A percentile compares a stretch with the other conserved stretches of the same genome.
Conservation (phyloP, 371 early-diverging fungal species). For the Coemansia sp. region DNA sequence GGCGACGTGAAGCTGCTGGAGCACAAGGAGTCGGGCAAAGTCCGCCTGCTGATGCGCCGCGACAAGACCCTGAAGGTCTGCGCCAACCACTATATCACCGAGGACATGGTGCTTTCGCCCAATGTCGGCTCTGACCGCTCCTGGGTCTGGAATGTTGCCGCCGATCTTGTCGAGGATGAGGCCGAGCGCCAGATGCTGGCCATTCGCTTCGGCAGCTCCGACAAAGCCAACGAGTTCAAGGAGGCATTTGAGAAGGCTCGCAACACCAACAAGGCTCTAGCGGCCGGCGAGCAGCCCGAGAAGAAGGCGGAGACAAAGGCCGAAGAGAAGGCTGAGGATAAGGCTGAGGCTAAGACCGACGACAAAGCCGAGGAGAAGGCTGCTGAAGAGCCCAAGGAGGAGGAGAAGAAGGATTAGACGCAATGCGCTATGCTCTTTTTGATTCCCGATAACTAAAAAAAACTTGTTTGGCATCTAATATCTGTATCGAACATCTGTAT, state of each 20-base stretch:
- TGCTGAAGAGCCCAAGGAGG: constrained; percentile 14
- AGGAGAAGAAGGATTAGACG: constrained; percentile 36
- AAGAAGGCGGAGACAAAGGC: constrained; percentile 22
- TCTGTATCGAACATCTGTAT: not conserved
- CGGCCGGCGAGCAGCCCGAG: constrained; percentile 20
- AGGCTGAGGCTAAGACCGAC: constrained; percentile 23
- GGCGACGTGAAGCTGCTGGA: constrained; percentile 93
- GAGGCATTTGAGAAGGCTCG: constrained; percentile 69
- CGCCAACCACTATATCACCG: constrained; percentile 92
- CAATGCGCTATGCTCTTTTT: constrained; percentile 21
- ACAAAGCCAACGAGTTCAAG: constrained; percentile 71
- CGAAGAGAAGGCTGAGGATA: constrained; percentile 26
- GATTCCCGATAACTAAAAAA: not conserved
- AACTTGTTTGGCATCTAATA: not conserved
- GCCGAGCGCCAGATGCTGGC: constrained; percentile 85
- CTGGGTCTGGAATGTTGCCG: constrained; percentile 92
- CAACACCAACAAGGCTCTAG: constrained; percentile 51
- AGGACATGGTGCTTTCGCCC: constrained; percentile 84
- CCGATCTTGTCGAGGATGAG: constrained; percentile 90
- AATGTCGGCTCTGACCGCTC: constrained; percentile 97
- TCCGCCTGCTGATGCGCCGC: constrained; percentile 95
- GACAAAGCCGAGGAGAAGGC: constrained; percentile 40
- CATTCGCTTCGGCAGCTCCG: constrained; percentile 94
- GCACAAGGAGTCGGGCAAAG: constrained; percentile 83
- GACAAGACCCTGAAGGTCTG: constrained; percentile 98